A percentile compares a stretch with the other conserved stretches of the same genome.
Evolutionary conservation across 2,329 filamentous ascomycete species (phyloP).

Genomic region (Dactylonectria macrodidyma): DNA sequence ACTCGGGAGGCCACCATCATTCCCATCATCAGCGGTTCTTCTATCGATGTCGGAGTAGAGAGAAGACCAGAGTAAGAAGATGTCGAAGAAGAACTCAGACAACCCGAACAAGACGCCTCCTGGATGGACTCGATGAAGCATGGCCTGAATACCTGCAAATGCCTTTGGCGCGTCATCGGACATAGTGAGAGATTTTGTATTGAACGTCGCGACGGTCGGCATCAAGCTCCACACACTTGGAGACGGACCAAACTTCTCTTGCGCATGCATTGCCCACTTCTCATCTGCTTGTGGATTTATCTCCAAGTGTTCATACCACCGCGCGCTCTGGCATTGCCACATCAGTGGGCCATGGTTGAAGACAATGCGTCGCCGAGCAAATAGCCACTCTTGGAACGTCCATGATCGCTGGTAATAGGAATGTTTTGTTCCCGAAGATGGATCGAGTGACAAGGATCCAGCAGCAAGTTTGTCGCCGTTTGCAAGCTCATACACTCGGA

Average conservation of each 20-base stretch:
- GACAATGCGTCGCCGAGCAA: constrained; percentile 21
- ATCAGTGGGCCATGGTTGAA: constrained; percentile 18
- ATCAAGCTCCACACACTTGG: constrained; percentile 32
- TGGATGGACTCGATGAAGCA: constrained; percentile 31
- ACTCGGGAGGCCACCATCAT: constrained; percentile 25
- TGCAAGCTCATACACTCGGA: constrained; percentile 24
- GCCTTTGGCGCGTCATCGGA: constrained; percentile 28
- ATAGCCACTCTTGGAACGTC: constrained; percentile 35
- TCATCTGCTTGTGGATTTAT: constrained; percentile 4
- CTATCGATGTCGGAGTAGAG: constrained; percentile 25
- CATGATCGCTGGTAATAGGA: constrained; percentile 31
- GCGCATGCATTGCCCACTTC: constrained; percentile 4
- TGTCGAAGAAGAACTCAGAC: constrained; percentile 30
- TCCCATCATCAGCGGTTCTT: background rate
- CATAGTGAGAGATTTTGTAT: constrained; percentile 29
- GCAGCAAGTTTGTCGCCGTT: constrained; percentile 21
- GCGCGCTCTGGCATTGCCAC: constrained; percentile 31
- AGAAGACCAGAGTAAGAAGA: constrained; percentile 25
- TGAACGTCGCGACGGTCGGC: constrained; percentile 22
- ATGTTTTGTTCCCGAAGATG: constrained; percentile 23
- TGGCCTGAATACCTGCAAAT: constrained; percentile 32
- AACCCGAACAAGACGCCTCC: constrained; percentile 28
- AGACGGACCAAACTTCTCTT: constrained; percentile 20
- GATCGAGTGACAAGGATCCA: constrained; percentile 1
- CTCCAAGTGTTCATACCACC: constrained; percentile 23